Conservation (phyloP, 441 rosid genomes). For the Croton laevigatus region DNA sequence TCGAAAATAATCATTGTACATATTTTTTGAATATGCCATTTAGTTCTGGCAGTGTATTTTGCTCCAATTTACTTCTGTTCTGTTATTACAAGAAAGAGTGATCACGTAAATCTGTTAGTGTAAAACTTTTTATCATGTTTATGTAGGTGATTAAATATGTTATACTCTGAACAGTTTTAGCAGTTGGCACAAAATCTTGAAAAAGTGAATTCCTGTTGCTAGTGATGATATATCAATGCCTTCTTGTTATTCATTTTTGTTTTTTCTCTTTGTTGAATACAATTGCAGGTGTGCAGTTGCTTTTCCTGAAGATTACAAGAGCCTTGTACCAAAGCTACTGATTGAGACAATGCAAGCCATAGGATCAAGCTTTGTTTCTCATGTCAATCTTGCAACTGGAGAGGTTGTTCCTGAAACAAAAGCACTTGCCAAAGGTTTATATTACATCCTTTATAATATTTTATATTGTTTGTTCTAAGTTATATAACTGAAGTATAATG, state of each 20-base stretch:
- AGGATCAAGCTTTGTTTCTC: slow-evolving; percentile 75
- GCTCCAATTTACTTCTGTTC: not conserved
- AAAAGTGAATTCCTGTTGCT: not conserved
- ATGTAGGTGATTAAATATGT: slow-evolving; percentile 3
- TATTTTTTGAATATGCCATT: not conserved
- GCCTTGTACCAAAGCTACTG: slow-evolving; percentile 78
- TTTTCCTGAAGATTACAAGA: slow-evolving; percentile 86
- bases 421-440: slow-evolving; percentile 81
- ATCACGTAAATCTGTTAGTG: not conserved
- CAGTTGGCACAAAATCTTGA: not conserved
- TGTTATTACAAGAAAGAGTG: not conserved
- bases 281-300: slow-evolving; percentile 84
- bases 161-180: not conserved
- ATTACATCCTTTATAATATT: slow-evolving; percentile 17
- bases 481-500: not conserved
- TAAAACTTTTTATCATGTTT: not conserved
- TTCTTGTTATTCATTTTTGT: not conserved
- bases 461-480: slow-evolving; percentile 19
- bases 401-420: slow-evolving; percentile 94
- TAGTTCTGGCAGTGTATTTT: not conserved
- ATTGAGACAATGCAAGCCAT: slow-evolving; percentile 80
- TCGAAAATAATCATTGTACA: not conserved
- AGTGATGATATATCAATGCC: not conserved
- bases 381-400: slow-evolving; percentile 80
- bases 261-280: not conserved